phyloP scores from a whole-genome alignment of 169 alveolate genomes.

The Eimeria zaria region DNA sequence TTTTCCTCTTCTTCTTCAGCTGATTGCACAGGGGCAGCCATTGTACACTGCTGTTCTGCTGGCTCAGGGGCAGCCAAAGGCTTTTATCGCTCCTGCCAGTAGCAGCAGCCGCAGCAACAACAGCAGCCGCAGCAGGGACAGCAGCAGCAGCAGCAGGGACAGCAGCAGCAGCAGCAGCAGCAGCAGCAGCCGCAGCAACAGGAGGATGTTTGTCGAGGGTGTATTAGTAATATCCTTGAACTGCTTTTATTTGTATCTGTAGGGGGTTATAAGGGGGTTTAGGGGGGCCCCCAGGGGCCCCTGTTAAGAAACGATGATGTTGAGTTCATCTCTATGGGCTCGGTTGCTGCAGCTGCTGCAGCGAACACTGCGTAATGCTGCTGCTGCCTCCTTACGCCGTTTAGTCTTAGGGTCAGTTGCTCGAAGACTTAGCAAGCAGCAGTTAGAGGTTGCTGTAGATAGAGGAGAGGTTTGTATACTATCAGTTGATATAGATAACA shows the following conservation, averaged over 20 bases:
- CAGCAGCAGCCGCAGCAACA: slow-evolving; percentile 9
- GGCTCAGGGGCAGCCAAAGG: not conserved
- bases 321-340: slow-evolving; percentile 18
- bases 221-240: not conserved
- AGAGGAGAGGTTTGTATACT: slow-evolving; percentile 62
- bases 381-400: slow-evolving; percentile 42
- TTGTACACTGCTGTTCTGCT: not conserved
- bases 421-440: slow-evolving; percentile 36
- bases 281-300: slow-evolving; percentile 7
- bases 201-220: slow-evolving; percentile 24
- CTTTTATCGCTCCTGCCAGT: not conserved
- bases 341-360: slow-evolving; percentile 64
- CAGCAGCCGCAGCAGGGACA: not conserved
- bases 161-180: not conserved
- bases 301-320: not conserved
- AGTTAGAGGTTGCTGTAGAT: slow-evolving; percentile 27
- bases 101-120: not conserved
- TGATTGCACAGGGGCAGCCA: too few relatives aligned
- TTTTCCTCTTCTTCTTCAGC: too few relatives aligned
- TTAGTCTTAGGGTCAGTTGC: slow-evolving; percentile 24
- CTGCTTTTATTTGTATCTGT: not conserved
- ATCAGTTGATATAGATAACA: not conserved
- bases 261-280: not conserved
- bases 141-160: not conserved
- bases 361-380: slow-evolving; percentile 19